Evolutionary conservation across 805 yeast genomes (phyloP).

Genomic region (Barnettozyma siamensis): DNA sequence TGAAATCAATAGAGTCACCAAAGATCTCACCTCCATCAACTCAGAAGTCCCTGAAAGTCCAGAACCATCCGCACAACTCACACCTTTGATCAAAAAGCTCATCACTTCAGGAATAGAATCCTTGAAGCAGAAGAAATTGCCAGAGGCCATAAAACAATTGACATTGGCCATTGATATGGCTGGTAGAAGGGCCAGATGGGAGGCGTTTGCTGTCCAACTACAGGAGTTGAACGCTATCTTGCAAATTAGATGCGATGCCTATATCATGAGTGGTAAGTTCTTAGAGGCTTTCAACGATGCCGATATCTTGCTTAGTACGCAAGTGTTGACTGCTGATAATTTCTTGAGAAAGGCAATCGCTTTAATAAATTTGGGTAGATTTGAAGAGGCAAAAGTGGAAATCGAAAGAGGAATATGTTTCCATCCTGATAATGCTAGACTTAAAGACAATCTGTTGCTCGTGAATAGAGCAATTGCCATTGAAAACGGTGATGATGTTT

Average conservation of each 20-base stretch:
- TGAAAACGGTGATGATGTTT: slow-evolving; percentile 49
- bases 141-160: slow-evolving; percentile 60
- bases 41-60: slow-evolving; percentile 50
- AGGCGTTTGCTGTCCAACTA: slow-evolving; percentile 63
- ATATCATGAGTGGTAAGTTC: slow-evolving; percentile 47
- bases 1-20: slow-evolving; percentile 30
- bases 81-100: slow-evolving; percentile 57
- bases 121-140: slow-evolving; percentile 47
- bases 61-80: slow-evolving; percentile 46
- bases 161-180: slow-evolving; percentile 64
- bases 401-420: slow-evolving; percentile 72
- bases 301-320: slow-evolving; percentile 33
- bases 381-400: slow-evolving; percentile 55
- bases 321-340: slow-evolving; percentile 51
- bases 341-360: slow-evolving; percentile 69
- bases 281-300: slow-evolving; percentile 63
- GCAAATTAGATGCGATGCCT: slow-evolving; percentile 68
- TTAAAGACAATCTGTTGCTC: slow-evolving; percentile 42
- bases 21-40: slow-evolving; percentile 27
- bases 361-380: slow-evolving; percentile 53
- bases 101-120: slow-evolving; percentile 58
- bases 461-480: slow-evolving; percentile 44
- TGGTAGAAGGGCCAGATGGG: slow-evolving; percentile 63
- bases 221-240: slow-evolving; percentile 63
- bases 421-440: slow-evolving; percentile 45